Base-by-base conservation (phyloP, 805 yeast genomes). In the Pichia cabralensis region DNA sequence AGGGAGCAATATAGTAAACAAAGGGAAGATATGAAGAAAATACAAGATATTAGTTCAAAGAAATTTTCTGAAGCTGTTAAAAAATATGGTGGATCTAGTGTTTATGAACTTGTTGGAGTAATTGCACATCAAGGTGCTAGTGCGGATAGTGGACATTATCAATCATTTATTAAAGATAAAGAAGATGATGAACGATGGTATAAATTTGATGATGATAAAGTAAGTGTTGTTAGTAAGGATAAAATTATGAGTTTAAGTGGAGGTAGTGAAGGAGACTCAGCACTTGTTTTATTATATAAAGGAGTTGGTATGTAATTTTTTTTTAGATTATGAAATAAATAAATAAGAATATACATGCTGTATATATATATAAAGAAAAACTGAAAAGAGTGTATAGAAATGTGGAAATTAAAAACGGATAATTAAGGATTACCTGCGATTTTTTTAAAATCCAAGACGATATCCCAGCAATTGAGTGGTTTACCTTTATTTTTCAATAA, bases 121-220 rank as follows among this genome's bases (percentile, higher is more conserved):
- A 74, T 92, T 40, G 85, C 97, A 1, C 99, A 92, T 61, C 81
- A 80, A 52, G 99, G 99, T 32, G 77, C 95, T 7, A 76, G 88
- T 28, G 96, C 97, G 0, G 97, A 92, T 56, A 80, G 95, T 20
- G 99, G 99, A 13, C 99, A 92, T 60, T 92, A 92, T 59, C 96
- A 88, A 61, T 77, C 89, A 20, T 92, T 83, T 61, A 78, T 81
- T 12, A 77, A 72, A 48, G 92, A 88, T 56, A 73, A 67, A 22
- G 60, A 58, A 14, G 85, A 79, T 50, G 88, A 82, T 22, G 77
- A 80, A 31, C 70, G 66, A 43, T 92, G 99, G 99, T 89, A 83
- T 80, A 79, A 78, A 58, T 92, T 84, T 61, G 86, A 92, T 55
- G 99, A 92, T 58, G 95, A 88, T 60, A 80, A 80, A 53, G 95